Base-by-base conservation (phyloP, 768 basidiomycete genomes). In the Trametes maxima region DNA sequence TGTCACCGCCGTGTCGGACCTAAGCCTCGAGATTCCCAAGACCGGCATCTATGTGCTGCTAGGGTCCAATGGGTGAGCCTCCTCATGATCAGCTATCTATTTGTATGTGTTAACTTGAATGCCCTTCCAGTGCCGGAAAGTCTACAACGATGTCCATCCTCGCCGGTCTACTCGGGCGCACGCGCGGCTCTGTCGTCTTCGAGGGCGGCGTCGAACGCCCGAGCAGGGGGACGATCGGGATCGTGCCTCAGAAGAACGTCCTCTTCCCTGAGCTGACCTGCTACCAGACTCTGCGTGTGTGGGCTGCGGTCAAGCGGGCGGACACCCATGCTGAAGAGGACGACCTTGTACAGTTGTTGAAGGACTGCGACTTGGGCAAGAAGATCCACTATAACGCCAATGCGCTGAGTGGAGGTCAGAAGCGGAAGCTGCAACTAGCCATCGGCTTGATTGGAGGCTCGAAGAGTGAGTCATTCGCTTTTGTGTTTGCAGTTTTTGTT, bases 161-260 rank as follows among this genome's bases (percentile, higher is more conserved):
- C 12, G 89, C 80, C 3, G 83, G 86, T 2, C 77, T 93, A 12
- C 72, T 85, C 10, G 83, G 82, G 6, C 81, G 79, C 19, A 86
- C 83, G 4, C 74, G 78, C 24, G 91, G 91, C 35, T 76, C 78
- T 2, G 77, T 92, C 17, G 74, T 78, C 0, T 82, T 79, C 59
- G 83, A 82, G 66, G 84, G 84, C 37, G 84, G 85, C 0, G 70
- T 75, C 17, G 68, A 79, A 42, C 76, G 76, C 28, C 86, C 87
- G 7, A 77, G 86, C 5, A 84, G 84, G 0, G 89, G 89, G 7
- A 82, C 82, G 0, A 70, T 93, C 17, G 90, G 91, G 1, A 86
- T 93, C 59, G 89, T 90, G 0, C 89, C 90, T 0, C 90, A 92
- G 75, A 91, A 89, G 76, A 92, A 93, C 66, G 90, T 93, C 5